Conservation (phyloP, 139 green algal species). For the Yamagishiella unicocca region DNA sequence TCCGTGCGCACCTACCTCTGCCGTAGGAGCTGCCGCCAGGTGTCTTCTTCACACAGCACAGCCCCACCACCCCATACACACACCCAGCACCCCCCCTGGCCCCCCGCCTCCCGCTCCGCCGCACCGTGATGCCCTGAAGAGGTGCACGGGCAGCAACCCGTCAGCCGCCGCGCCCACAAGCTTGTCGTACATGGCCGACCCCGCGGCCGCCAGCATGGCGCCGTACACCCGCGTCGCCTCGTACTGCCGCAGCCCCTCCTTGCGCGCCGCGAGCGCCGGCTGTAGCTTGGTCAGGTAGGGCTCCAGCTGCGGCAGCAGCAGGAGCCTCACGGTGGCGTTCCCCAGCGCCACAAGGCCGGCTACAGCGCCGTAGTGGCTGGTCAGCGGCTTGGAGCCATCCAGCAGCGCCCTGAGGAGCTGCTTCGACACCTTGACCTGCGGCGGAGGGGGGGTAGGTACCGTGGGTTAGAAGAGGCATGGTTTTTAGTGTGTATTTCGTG, state of each 20-base stretch:
- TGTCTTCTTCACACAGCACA: neutral
- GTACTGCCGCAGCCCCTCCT: constrained; percentile 43
- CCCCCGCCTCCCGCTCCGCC: neutral
- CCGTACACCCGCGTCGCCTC: constrained; percentile 64
- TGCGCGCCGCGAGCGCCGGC: constrained; percentile 35
- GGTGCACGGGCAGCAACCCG: constrained; percentile 37
- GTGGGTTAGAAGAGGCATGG: no score
- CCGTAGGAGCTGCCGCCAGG: neutral
- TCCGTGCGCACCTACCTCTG: neutral
- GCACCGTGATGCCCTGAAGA: constrained; percentile 54
- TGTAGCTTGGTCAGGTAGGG: constrained; percentile 72
- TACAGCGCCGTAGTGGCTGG: constrained; percentile 78
- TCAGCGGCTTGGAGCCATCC: constrained; percentile 69
- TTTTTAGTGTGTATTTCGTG: no score
- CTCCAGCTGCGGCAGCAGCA: constrained; percentile 84
- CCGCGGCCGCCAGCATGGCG: constrained; percentile 59
- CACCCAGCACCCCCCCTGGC: no score
- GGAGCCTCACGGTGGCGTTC: constrained; percentile 62
- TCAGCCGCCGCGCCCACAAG: constrained; percentile 37
- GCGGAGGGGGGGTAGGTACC: neutral
- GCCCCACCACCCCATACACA: no score
- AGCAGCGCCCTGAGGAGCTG: constrained; percentile 61
- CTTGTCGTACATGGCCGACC: constrained; percentile 56
- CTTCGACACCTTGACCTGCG: constrained; percentile 43
- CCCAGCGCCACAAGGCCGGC: constrained; percentile 79